Evolutionary conservation across 2,329 filamentous ascomycete genomes (phyloP).

Genomic region (Mycogone perniciosa): DNA sequence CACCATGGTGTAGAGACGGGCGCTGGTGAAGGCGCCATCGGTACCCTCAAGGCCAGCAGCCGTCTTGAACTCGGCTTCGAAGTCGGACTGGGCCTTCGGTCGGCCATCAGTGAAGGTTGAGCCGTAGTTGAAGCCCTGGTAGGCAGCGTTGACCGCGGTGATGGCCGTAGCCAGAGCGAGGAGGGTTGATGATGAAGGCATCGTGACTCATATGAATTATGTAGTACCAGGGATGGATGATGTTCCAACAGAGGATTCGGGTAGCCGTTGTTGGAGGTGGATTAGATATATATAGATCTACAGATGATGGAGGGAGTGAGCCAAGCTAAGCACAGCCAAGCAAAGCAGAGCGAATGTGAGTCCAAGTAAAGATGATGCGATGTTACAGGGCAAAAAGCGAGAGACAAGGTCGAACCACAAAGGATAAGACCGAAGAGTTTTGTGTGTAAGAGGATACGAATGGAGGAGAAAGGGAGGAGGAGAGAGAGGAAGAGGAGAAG

Average conservation of each 20-base stretch:
- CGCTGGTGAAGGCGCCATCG: slow-evolving; percentile 56
- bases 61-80: slow-evolving; percentile 62
- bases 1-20: slow-evolving; percentile 70
- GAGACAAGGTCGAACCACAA: neutral
- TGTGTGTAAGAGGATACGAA: neutral
- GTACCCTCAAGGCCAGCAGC: slow-evolving; percentile 60
- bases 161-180: slow-evolving; percentile 30
- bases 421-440: neutral
- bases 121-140: slow-evolving; percentile 70
- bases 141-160: slow-evolving; percentile 31
- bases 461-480: neutral
- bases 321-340: too few relatives aligned
- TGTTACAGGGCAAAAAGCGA: neutral
- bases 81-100: slow-evolving; percentile 57
- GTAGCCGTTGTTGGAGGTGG: too few relatives aligned
- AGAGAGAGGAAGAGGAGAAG: neutral
- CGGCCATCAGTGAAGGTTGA: slow-evolving; percentile 53
- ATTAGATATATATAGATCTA: too few relatives aligned
- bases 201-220: slow-evolving; percentile 14
- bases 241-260: too few relatives aligned
- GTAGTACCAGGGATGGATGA: too few relatives aligned
- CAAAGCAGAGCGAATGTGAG: too few relatives aligned
- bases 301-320: too few relatives aligned
- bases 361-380: too few relatives aligned
- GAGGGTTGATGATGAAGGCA: slow-evolving; percentile 28